phyloP scores from a whole-genome alignment of 176 grass and related monocot genomes.

The Oryza longistaminata region DNA sequence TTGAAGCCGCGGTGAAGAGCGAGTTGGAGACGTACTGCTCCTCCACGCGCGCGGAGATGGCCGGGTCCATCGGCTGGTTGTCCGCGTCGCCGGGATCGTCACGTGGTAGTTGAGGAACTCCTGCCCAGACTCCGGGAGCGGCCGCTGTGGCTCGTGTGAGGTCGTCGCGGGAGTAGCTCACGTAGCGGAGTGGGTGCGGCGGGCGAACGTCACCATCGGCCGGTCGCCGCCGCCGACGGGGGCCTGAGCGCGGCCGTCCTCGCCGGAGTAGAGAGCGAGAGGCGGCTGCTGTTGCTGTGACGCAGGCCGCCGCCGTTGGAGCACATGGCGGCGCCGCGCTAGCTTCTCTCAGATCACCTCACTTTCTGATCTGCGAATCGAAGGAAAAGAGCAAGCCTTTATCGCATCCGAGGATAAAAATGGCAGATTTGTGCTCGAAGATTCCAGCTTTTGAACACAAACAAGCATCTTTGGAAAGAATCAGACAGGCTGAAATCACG shows the following conservation, averaged over 20 bases:
- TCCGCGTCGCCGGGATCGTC: constrained; percentile 71
- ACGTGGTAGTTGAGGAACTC: constrained; percentile 84
- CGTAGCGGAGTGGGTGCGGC: constrained; percentile 79
- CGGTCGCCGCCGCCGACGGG: constrained; percentile 23
- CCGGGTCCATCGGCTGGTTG: constrained; percentile 87
- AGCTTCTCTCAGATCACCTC: neutral
- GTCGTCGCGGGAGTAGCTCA: constrained; percentile 82
- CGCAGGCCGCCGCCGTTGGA: constrained; percentile 42
- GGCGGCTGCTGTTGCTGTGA: constrained; percentile 63
- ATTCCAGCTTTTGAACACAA: neutral
- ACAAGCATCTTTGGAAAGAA: neutral
- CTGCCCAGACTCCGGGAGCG: constrained; percentile 39
- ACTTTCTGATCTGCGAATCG: constrained; percentile 39
- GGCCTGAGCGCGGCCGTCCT: neutral
- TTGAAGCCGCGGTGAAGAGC: constrained; percentile 93
- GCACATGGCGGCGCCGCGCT: constrained; percentile 34
- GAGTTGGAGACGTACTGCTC: constrained; percentile 96
- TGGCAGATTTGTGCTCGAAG: constrained; percentile 10
- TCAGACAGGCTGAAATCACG: constrained; percentile 10
- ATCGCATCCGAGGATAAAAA: neutral
- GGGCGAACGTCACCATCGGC: constrained; percentile 71
- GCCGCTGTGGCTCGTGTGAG: too few species aligned
- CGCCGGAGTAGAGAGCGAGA: constrained; percentile 47
- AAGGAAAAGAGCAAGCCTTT: neutral
- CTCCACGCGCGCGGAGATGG: constrained; percentile 85